Conservation (phyloP, 2,329 filamentous ascomycete genomes). For the Rhynchosporium secalis region DNA sequence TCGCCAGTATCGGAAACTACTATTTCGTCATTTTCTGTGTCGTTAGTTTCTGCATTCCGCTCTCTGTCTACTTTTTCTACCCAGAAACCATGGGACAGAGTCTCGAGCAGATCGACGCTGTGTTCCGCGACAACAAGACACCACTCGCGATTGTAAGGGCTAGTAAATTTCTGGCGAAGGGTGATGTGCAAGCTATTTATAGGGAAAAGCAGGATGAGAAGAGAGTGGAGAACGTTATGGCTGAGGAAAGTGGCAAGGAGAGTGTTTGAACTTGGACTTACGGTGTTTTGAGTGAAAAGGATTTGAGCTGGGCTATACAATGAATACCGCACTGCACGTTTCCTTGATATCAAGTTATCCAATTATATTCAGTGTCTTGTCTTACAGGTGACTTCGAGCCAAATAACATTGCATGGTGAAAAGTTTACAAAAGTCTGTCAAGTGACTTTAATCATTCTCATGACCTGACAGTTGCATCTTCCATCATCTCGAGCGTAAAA, state of each 20-base stretch:
- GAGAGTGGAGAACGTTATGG: slow-evolving; percentile 12
- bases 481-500: no score
- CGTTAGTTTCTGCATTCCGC: slow-evolving; percentile 38
- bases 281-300: not conserved
- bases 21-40: slow-evolving; percentile 42
- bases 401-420: no score
- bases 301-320: not conserved
- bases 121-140: slow-evolving; percentile 46
- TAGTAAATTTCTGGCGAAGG: slow-evolving; percentile 16
- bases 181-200: slow-evolving; percentile 19
- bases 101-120: slow-evolving; percentile 66
- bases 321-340: no score
- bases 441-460: no score
- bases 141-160: slow-evolving; percentile 40
- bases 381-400: no score
- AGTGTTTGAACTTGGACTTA: not conserved
- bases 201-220: slow-evolving; percentile 17
- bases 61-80: slow-evolving; percentile 42
- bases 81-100: slow-evolving; percentile 65
- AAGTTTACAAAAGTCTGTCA: no score
- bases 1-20: slow-evolving; percentile 40
- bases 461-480: no score
- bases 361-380: no score
- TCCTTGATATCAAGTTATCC: no score
- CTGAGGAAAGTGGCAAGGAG: slow-evolving; percentile 6